Conservation (phyloP, 257 asterid species). For the Nicotiana obtusifolia region DNA sequence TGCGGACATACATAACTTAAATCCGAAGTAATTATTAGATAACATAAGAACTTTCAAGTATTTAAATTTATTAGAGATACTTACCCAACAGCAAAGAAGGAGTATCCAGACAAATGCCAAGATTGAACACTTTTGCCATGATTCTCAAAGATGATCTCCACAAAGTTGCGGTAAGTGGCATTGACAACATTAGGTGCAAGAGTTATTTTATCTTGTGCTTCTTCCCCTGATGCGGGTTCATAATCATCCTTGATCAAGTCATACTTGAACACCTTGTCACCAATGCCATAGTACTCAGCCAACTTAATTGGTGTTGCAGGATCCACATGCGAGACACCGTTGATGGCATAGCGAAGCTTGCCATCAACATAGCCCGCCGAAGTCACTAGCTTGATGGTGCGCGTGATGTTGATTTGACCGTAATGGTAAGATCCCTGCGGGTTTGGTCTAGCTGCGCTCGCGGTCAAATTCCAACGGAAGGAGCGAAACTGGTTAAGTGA, state of each 20-base stretch:
- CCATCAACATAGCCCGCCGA: conserved; percentile 34
- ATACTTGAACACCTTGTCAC: conserved; percentile 46
- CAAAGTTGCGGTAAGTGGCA: conserved; percentile 34
- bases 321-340: conserved; percentile 48
- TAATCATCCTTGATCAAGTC: conserved; percentile 37
- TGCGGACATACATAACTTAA: no score
- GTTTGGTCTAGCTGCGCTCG: conserved; percentile 79
- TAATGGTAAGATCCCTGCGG: conserved; percentile 83
- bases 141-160: conserved; percentile 29
- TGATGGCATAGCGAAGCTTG: conserved; percentile 48
- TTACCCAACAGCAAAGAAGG: conserved; percentile 67
- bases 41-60: no score
- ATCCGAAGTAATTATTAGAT: no score
- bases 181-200: conserved; percentile 37
- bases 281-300: conserved; percentile 47
- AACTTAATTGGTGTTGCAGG: conserved; percentile 51
- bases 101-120: conserved; percentile 57
- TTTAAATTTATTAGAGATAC: not conserved
- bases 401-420: conserved; percentile 60
- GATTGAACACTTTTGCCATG: conserved; percentile 40
- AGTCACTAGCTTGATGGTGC: conserved; percentile 49
- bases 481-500: conserved; percentile 49
- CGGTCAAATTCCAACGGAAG: conserved; percentile 60
- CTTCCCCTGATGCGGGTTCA: not conserved
- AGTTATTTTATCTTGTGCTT: not conserved